Conservation (phyloP, 2,329 filamentous ascomycete species). For the Aspergillus pseudoglaucus region DNA sequence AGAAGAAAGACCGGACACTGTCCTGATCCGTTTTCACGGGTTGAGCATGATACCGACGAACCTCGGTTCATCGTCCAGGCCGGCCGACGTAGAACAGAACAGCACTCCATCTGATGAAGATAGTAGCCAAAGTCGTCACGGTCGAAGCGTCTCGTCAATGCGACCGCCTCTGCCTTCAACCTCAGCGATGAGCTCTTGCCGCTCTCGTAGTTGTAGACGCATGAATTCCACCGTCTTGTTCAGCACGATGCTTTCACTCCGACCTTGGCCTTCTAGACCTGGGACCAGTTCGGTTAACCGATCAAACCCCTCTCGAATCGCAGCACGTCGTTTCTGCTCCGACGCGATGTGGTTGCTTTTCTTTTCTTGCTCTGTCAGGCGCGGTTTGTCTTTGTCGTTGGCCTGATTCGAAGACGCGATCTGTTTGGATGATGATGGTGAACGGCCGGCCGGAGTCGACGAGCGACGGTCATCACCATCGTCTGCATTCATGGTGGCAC, state of each 20-base stretch:
- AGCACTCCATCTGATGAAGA: not conserved
- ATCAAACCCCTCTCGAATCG: slow-evolving; percentile 79
- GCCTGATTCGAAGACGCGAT: slow-evolving; percentile 21
- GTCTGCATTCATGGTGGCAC: slow-evolving; percentile 16
- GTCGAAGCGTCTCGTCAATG: slow-evolving; percentile 40
- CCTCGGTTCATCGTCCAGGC: not conserved
- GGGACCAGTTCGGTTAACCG: slow-evolving; percentile 73
- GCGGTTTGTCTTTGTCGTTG: slow-evolving; percentile 49
- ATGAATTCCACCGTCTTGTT: slow-evolving; percentile 63
- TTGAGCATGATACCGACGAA: not conserved
- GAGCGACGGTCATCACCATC: slow-evolving; percentile 27
- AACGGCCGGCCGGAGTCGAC: slow-evolving; percentile 22
- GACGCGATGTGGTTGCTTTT: slow-evolving; percentile 68
- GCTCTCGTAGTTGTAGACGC: slow-evolving; percentile 52
- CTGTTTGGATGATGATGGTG: not conserved
- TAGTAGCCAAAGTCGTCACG: slow-evolving; percentile 11
- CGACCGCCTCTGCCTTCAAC: slow-evolving; percentile 55
- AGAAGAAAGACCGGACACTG: no score
- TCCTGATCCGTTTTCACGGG: no score
- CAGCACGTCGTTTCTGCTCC: slow-evolving; percentile 58
- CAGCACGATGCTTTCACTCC: slow-evolving; percentile 80
- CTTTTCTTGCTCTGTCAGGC: slow-evolving; percentile 64
- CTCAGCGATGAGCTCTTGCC: slow-evolving; percentile 51
- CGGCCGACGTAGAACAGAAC: not conserved
- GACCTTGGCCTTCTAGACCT: slow-evolving; percentile 71